Percentiles rank a stretch among this genome's conserved stretches.
These are phyloP conservation scores for Spergularia bocconei DNA, from an alignment of 148 eudicot genomes.

Conservation along the genomic window DNA sequence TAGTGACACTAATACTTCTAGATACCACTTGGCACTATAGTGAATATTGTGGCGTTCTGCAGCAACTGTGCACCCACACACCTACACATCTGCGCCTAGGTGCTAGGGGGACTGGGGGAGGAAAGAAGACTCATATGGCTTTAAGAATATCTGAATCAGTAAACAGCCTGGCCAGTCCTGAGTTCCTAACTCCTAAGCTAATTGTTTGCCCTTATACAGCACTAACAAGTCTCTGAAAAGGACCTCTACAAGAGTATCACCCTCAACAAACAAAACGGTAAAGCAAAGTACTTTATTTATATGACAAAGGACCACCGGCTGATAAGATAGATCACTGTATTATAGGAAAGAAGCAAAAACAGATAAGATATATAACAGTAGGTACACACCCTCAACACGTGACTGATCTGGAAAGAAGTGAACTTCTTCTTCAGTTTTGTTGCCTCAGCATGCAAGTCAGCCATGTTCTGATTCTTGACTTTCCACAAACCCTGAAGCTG, in stretches of 20 bases:
- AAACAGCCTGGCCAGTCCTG: too few relatives aligned
- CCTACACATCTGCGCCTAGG: too few relatives aligned
- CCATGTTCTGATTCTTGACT: constrained; percentile 51
- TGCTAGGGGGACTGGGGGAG: too few relatives aligned
- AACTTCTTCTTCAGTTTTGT: constrained; percentile 62
- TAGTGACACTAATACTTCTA: background rate
- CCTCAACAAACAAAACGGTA: background rate
- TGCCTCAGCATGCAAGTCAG: constrained; percentile 56
- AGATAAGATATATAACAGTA: background rate
- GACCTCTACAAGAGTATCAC: background rate
- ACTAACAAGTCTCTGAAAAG: too few relatives aligned
- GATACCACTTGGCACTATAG: background rate
- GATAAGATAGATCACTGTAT: background rate
- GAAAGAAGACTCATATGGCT: too few relatives aligned
- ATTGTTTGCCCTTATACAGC: too few relatives aligned
- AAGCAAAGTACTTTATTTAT: background rate
- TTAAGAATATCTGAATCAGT: too few relatives aligned
- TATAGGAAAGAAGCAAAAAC: background rate
- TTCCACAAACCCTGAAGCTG: constrained; percentile 84
- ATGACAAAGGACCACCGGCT: background rate
- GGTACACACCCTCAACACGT: constrained; percentile 67
- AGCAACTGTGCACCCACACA: background rate
- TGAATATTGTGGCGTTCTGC: background rate
- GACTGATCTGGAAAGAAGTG: constrained; percentile 59
- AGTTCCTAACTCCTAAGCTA: too few relatives aligned